Conservation (phyloP, 306 rosid species). For the Pyrus bretschneideri region DNA sequence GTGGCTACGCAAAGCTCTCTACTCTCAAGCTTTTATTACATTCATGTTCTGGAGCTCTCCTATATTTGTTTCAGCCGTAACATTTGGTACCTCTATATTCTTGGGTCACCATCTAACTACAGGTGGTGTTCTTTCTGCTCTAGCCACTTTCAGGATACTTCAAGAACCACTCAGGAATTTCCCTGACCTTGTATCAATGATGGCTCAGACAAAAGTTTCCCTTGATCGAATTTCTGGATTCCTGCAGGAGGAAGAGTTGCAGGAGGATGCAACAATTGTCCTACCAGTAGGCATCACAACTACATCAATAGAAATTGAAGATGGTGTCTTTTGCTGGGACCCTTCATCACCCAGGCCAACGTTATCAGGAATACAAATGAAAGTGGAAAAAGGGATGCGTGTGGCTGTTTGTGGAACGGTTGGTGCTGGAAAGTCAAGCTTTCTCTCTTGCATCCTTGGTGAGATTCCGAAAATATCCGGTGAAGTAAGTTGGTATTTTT, state of each 20-base stretch:
- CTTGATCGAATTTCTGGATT: constrained; percentile 87
- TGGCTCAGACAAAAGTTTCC: constrained; percentile 99
- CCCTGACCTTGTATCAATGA: constrained; percentile 95
- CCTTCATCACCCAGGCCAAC: constrained; percentile 66
- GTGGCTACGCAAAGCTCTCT: constrained; percentile 91
- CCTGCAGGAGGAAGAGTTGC: constrained; percentile 91
- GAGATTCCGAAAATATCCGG: constrained; percentile 88
- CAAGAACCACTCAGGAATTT: constrained; percentile 99
- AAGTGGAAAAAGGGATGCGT: constrained; percentile 79
- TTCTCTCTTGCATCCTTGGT: constrained; percentile 93
- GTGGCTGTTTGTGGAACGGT: constrained; percentile 97
- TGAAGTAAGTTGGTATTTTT: constrained; percentile 61
- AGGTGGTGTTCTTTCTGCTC: constrained; percentile 95
- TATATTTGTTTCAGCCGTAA: constrained; percentile 92
- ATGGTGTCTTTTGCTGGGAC: constrained; percentile 81
- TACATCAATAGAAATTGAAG: constrained; percentile 70
- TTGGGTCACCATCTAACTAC: constrained; percentile 84
- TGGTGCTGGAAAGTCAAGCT: constrained; percentile 95
- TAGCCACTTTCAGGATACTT: constrained; percentile 97
- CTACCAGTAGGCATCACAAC: constrained; percentile 68
- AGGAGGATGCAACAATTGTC: constrained; percentile 74
- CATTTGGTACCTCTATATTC: constrained; percentile 79
- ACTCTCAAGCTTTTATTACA: constrained; percentile 95
- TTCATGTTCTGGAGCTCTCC: constrained; percentile 99
- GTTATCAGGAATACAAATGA: constrained; percentile 65